Percentiles rank a stretch among this genome's conserved stretches.
Conservation (phyloP, 768 basidiomycete species). For the Candolleomyces eurysporus region DNA sequence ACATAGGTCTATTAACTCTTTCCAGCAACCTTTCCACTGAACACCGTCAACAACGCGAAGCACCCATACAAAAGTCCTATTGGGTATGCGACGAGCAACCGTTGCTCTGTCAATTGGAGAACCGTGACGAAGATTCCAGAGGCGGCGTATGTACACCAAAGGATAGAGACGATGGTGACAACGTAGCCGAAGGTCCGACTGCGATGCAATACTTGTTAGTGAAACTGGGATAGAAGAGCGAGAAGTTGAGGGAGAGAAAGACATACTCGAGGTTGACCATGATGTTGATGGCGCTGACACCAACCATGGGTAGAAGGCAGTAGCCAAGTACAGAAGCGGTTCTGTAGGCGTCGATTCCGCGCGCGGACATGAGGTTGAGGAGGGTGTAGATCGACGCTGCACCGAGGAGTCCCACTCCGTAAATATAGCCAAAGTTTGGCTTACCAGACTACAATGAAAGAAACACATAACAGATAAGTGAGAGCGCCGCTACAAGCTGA, state of each 20-base stretch:
- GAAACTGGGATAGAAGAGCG: conserved; percentile 7
- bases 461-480: too few relatives aligned
- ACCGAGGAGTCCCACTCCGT: conserved; percentile 95
- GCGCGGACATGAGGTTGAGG: conserved; percentile 95
- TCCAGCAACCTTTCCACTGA: conserved; percentile 41
- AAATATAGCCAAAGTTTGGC: conserved; percentile 98
- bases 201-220: neutral
- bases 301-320: conserved; percentile 95
- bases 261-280: conserved; percentile 85
- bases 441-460: conserved; percentile 77
- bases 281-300: conserved; percentile 86
- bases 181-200: conserved; percentile 87
- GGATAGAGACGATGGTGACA: conserved; percentile 75
- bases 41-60: conserved; percentile 90
- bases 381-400: conserved; percentile 90
- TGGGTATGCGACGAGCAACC: conserved; percentile 94
- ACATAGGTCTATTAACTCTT: neutral
- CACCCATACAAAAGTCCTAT: conserved; percentile 92
- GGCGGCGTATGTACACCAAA: conserved; percentile 97
- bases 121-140: conserved; percentile 96
- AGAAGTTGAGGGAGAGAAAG: conserved; percentile 1
- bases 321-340: conserved; percentile 95
- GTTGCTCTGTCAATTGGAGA: conserved; percentile 92
- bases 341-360: conserved; percentile 93
- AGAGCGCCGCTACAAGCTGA: neutral